These are phyloP conservation scores for Murraya koenigii DNA, from an alignment of 345 rosid genomes.

Conservation along the genomic window DNA sequence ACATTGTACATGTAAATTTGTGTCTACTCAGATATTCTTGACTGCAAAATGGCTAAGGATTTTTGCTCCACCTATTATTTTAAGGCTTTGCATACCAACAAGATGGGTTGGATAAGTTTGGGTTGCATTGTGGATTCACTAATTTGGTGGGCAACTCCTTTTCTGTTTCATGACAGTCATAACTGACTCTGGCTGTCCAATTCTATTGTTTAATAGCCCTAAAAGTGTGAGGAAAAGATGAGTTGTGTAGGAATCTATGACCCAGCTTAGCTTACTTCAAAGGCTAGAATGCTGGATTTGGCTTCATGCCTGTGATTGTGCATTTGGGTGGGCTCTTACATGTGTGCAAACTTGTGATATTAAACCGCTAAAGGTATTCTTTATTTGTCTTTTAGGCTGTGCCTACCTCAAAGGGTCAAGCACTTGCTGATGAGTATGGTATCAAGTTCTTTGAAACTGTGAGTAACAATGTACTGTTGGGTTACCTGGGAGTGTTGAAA, in stretches of 20 bases:
- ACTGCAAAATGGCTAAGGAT: neutral
- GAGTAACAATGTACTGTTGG: conserved; percentile 22
- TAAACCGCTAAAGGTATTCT: neutral
- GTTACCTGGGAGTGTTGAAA: neutral
- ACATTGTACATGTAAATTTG: neutral
- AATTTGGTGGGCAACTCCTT: neutral
- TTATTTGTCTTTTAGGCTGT: conserved; percentile 47
- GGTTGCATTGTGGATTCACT: neutral
- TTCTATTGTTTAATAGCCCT: neutral
- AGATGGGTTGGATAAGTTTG: neutral
- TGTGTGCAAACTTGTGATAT: neutral
- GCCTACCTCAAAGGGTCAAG: conserved; percentile 79
- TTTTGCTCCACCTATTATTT: neutral
- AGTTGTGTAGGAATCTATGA: neutral
- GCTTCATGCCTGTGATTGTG: neutral
- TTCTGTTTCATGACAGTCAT: neutral
- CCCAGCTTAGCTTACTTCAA: neutral
- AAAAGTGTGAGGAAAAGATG: conserved; percentile 10
- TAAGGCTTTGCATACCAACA: conserved; percentile 33
- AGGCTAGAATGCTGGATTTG: neutral
- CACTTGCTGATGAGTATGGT: conserved; percentile 81
- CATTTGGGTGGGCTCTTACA: neutral
- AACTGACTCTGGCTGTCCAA: neutral
- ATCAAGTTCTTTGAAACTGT: conserved; percentile 82
- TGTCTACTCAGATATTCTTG: neutral